Evolutionary conservation across 805 yeast genomes (phyloP).

Genomic region (Candida adriatica): DNA sequence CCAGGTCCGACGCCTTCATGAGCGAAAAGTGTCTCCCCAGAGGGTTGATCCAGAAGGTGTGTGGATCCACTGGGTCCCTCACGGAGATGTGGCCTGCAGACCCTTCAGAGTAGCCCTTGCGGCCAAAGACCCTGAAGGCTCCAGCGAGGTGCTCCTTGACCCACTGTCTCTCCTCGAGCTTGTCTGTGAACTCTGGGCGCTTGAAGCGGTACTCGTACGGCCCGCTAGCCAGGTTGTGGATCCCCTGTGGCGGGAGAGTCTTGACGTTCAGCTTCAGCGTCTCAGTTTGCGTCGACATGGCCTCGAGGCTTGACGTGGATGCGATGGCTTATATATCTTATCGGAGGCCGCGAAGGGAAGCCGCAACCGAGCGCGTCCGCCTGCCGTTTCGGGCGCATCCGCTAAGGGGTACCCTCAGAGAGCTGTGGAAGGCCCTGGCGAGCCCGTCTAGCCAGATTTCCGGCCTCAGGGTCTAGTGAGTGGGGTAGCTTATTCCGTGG

Average conservation of each 20-base stretch:
- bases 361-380: too few relatives aligned
- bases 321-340: too few relatives aligned
- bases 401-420: too few relatives aligned
- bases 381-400: too few relatives aligned
- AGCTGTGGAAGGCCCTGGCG: too few relatives aligned
- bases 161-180: slow-evolving; percentile 45
- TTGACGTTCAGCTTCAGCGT: slow-evolving; percentile 8
- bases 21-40: slow-evolving; percentile 68
- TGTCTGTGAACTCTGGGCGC: slow-evolving; percentile 46
- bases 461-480: too few relatives aligned
- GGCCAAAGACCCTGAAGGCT: slow-evolving; percentile 76
- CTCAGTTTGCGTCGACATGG: too few relatives aligned
- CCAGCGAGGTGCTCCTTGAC: slow-evolving; percentile 73
- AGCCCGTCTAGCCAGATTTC: too few relatives aligned
- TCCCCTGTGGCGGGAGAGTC: slow-evolving; percentile 34
- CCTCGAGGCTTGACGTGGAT: too few relatives aligned
- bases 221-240: slow-evolving; percentile 55
- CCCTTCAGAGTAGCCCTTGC: slow-evolving; percentile 72
- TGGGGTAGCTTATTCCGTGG: too few relatives aligned
- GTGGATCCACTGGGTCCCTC: slow-evolving; percentile 75
- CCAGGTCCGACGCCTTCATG: slow-evolving; percentile 55
- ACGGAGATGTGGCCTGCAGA: slow-evolving; percentile 82
- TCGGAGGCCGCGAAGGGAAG: too few relatives aligned
- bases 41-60: slow-evolving; percentile 87
- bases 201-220: slow-evolving; percentile 37